Evolutionary conservation across 495 filamentous ascomycete species (phyloP).

Genomic region (Aspergillus avenaceus): DNA sequence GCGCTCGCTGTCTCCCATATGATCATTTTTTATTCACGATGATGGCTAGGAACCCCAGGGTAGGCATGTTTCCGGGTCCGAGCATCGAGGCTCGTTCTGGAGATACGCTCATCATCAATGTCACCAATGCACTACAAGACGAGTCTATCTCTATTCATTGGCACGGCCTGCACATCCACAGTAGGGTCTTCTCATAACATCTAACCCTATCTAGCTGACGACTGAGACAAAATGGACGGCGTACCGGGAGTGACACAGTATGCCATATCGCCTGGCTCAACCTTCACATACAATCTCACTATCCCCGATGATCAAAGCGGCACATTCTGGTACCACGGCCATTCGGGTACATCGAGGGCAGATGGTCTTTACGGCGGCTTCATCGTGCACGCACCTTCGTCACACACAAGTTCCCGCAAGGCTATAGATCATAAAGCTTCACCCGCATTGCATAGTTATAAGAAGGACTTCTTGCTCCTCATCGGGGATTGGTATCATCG

Average conservation of each 20-base stretch:
- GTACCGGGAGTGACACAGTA: constrained; percentile 64
- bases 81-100: constrained; percentile 45
- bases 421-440: constrained; percentile 15
- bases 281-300: constrained; percentile 73
- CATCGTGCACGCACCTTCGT: constrained; percentile 60
- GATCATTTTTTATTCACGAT: background rate
- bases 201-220: background rate
- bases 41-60: too few species aligned
- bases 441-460: constrained; percentile 21
- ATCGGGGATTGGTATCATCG: constrained; percentile 55
- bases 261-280: constrained; percentile 55
- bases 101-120: constrained; percentile 65
- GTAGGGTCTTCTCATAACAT: constrained; percentile 30
- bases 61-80: constrained; percentile 36
- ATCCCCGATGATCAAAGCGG: constrained; percentile 68
- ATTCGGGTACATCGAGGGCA: constrained; percentile 60
- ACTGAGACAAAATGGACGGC: constrained; percentile 64
- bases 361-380: constrained; percentile 72
- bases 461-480: constrained; percentile 41
- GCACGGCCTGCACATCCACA: constrained; percentile 70
- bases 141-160: constrained; percentile 71
- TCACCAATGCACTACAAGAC: constrained; percentile 64
- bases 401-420: too few species aligned
- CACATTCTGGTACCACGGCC: constrained; percentile 84
- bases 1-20: background rate